Evolutionary conservation across 2,329 filamentous ascomycete species (phyloP).

Genomic region (Leptosphaerulina australis): DNA sequence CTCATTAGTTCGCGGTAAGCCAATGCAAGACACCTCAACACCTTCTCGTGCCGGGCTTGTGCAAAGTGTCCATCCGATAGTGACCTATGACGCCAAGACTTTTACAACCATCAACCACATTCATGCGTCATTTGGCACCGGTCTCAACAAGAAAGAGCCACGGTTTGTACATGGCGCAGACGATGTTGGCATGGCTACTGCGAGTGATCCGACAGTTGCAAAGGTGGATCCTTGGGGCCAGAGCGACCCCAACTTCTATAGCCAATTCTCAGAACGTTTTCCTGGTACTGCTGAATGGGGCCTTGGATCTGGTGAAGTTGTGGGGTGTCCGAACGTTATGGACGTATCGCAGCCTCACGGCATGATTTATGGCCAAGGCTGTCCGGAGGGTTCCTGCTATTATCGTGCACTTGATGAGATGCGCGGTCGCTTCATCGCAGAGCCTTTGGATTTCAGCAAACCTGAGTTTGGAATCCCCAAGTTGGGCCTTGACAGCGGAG

Average conservation of each 20-base stretch:
- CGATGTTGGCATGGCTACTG: conserved; percentile 76
- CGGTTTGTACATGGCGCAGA: conserved; percentile 83
- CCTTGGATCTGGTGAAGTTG: conserved; percentile 73
- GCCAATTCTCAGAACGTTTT: conserved; percentile 78
- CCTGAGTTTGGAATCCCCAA: conserved; percentile 77
- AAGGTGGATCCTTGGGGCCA: conserved; percentile 84
- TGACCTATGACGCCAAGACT: conserved; percentile 86
- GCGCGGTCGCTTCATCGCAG: conserved; percentile 74
- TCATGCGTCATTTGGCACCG: conserved; percentile 75
- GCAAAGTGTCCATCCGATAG: conserved; percentile 73
- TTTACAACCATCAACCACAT: conserved; percentile 79
- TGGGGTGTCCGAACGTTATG: conserved; percentile 83
- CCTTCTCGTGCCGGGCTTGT: conserved; percentile 61
- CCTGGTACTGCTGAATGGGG: conserved; percentile 78
- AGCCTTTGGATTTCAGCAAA: conserved; percentile 64
- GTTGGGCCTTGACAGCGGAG: conserved; percentile 71
- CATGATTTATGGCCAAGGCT: conserved; percentile 83
- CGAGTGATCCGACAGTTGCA: conserved; percentile 77
- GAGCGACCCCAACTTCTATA: conserved; percentile 73
- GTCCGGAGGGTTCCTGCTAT: conserved; percentile 79
- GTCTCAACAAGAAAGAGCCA: conserved; percentile 71
- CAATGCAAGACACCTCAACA: conserved; percentile 61
- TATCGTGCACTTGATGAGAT: conserved; percentile 77
- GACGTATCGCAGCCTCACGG: conserved; percentile 87
- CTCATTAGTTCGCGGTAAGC: conserved; percentile 81